Evolutionary conservation across 768 basidiomycete species (phyloP).

Genomic region (Rubroboletus satanas): DNA sequence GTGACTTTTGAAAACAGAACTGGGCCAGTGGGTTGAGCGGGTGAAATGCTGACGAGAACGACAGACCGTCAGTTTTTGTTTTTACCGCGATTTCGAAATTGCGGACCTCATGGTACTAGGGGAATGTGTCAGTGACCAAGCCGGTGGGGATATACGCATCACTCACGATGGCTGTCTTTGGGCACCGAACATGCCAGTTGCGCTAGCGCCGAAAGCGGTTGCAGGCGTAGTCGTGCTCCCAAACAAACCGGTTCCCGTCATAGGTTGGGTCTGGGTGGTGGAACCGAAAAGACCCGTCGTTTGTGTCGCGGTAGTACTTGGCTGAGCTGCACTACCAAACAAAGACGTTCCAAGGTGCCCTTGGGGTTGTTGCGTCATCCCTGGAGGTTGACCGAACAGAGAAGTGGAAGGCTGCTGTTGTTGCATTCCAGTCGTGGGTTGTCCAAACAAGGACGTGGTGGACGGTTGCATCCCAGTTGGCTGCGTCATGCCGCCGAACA

Average conservation of each 20-base stretch:
- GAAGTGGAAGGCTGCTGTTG: conserved; percentile 33
- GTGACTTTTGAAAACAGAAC: conserved; percentile 46
- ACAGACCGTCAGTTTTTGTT: not conserved
- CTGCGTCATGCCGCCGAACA: conserved; percentile 28
- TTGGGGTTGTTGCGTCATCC: conserved; percentile 21
- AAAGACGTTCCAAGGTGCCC: conserved; percentile 31
- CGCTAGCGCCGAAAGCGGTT: not conserved
- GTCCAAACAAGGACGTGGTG: conserved; percentile 23
- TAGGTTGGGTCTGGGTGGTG: conserved; percentile 19
- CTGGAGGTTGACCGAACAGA: conserved; percentile 37
- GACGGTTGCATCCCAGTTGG: conserved; percentile 9
- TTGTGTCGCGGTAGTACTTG: conserved; percentile 13
- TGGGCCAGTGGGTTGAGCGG: conserved; percentile 27
- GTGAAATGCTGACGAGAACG: conserved; percentile 23
- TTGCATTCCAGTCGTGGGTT: conserved; percentile 32
- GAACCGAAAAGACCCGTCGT: conserved; percentile 18
- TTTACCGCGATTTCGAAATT: not conserved
- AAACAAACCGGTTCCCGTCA: conserved; percentile 23
- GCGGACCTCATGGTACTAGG: conserved; percentile 28
- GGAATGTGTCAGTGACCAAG: not conserved
- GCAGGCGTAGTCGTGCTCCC: conserved; percentile 17
- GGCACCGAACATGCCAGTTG: conserved; percentile 22
- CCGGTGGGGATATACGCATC: not conserved
- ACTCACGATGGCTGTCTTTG: conserved; percentile 34
- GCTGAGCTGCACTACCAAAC: conserved; percentile 25